Base-by-base conservation (phyloP, 2,329 filamentous ascomycete species). In the Neonectria magnoliae region DNA sequence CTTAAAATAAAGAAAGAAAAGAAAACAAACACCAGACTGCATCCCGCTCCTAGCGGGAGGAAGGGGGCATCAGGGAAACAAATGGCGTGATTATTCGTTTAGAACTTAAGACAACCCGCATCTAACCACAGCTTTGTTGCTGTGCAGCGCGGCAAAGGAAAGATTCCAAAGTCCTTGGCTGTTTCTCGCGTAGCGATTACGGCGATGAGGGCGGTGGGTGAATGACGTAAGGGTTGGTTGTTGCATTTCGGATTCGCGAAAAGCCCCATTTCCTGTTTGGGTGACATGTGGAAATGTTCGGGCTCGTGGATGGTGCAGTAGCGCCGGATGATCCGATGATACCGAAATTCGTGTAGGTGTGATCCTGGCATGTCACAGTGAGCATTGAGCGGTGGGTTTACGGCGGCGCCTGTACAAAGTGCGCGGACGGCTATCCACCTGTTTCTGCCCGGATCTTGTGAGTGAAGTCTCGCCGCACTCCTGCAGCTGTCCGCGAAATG, bases 221-320 rank as follows among this genome's bases (percentile, higher is more conserved):
- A 73, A 60, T 72, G 71, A 73, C 71, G 71, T 71, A 68, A 65
- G 59, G 38, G 25, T 25, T 5, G 61, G 38, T 67, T 60, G 62
- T 31, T 36, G 54, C 14, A 47, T 36, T 22, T 52, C 31, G 42
- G 54, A 42, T 48, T 63, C 58, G 20, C 42, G 48, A 44, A 59
- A 44, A 59, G 48, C 25, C 50, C 53, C 51, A 66, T 66, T 66
- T 67, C 65, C 68, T 29, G 18, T 70, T 64, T 57, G n/a, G 62
- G 63, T 56, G 60, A 31, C 60, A 68, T 61, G 47, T 64, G 57
- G 63, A 61, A 60, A 51, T 41, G 48, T 27, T 61, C 56, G 36
- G 60, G 47, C 56, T 53, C 62, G 54, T 51, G 51, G 52, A 41
- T 44, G 42, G 41, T 59, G 58, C 63, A 64, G 66, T 66, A 65